These are phyloP conservation scores for Trebouxiophyceae sp. DNA, from an alignment of 163 green algal species.

Conservation along the genomic window DNA sequence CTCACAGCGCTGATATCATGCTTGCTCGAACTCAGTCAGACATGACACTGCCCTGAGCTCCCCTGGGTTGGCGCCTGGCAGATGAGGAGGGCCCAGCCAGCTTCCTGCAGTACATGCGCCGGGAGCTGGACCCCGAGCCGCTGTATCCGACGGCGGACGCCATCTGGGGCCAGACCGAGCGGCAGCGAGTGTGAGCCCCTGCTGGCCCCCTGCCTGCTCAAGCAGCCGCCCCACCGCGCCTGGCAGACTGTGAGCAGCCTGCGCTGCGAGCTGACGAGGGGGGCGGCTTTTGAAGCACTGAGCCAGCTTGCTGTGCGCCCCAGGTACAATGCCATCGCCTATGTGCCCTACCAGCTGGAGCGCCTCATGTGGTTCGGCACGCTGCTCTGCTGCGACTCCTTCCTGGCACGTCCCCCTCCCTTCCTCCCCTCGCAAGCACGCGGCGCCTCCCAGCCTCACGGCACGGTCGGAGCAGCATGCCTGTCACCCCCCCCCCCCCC, in stretches of 20 bases:
- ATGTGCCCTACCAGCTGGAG: conserved; percentile 86
- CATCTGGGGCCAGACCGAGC: conserved; percentile 73
- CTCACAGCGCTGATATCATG: too few species aligned
- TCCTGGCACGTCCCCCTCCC: conserved; percentile 48
- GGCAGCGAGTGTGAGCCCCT: conserved; percentile 63
- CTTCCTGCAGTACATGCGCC: conserved; percentile 45
- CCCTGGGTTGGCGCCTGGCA: too few species aligned
- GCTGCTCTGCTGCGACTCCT: conserved; percentile 77
- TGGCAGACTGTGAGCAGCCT: background rate
- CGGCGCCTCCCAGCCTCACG: background rate
- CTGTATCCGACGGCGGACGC: conserved; percentile 51
- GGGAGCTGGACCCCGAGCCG: conserved; percentile 53
- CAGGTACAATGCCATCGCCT: conserved; percentile 85
- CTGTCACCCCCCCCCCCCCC: background rate
- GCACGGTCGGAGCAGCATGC: too few species aligned
- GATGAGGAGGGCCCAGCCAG: conserved; percentile 20
- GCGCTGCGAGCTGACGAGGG: background rate
- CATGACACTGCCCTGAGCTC: too few species aligned
- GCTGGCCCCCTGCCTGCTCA: background rate
- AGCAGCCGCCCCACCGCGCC: background rate
- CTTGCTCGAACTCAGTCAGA: too few species aligned
- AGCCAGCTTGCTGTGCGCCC: background rate
- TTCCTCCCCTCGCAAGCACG: background rate
- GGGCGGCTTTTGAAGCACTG: too few species aligned
- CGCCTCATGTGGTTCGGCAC: conserved; percentile 72